phyloP scores from a whole-genome alignment of 78 protist species.

The Dictyostelium intermedium region DNA sequence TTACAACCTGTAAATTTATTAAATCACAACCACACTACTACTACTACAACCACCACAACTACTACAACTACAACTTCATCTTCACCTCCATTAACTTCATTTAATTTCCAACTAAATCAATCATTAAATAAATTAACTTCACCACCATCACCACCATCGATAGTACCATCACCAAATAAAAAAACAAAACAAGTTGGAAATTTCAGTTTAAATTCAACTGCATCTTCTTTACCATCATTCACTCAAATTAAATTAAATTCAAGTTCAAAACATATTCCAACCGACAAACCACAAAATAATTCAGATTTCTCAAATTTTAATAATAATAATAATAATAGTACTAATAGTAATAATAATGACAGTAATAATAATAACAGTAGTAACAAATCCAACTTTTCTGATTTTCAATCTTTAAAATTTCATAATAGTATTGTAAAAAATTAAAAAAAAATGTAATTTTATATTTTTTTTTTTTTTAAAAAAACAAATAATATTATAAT shows the following conservation, averaged over 20 bases:
- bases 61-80: neutral
- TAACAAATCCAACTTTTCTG: neutral
- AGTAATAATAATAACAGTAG: no score
- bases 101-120: neutral
- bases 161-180: conserved; percentile 7
- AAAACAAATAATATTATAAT: no score
- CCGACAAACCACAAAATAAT: neutral
- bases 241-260: conserved; percentile 49
- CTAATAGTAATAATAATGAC: no score
- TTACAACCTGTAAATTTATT: neutral
- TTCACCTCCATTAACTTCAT: neutral
- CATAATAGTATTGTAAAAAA: neutral
- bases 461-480: no score
- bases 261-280: conserved; percentile 45
- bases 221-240: conserved; percentile 13
- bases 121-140: neutral
- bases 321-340: neutral
- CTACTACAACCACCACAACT: neutral
- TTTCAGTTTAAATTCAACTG: neutral
- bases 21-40: neutral
- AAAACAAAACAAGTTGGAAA: neutral
- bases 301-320: neutral
- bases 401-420: neutral
- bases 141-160: conserved; percentile 36
- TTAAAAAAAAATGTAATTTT: neutral